A percentile compares a stretch with the other conserved stretches of the same genome.
phyloP scores from a whole-genome alignment of 2,329 filamentous ascomycete species.

The Stemphylium lycopersici region DNA sequence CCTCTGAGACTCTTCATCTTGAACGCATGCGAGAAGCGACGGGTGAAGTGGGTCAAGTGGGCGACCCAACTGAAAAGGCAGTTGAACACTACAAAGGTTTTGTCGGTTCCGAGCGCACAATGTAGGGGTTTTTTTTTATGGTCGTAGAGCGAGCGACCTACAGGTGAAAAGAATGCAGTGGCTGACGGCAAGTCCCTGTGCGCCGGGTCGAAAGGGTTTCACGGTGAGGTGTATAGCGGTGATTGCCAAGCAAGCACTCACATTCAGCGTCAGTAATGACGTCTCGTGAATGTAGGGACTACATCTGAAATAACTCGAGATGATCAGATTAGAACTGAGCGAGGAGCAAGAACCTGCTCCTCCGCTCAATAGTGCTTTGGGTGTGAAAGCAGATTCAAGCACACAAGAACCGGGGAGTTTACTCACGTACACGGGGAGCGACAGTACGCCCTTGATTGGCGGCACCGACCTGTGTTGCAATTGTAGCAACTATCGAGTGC shows the following conservation, averaged over 20 bases:
- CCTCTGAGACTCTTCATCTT: slow-evolving; percentile 28
- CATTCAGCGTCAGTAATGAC: background rate
- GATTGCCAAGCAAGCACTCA: background rate
- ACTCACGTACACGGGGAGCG: no score
- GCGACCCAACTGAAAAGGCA: background rate
- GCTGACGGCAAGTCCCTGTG: background rate
- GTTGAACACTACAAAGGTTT: background rate
- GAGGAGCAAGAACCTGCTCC: no score
- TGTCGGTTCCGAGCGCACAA: no score
- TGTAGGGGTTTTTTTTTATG: background rate
- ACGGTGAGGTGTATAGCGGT: background rate
- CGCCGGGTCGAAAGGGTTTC: background rate
- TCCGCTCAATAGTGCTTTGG: no score
- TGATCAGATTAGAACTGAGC: no score
- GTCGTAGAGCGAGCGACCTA: background rate
- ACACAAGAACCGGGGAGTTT: no score
- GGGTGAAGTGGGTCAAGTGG: background rate
- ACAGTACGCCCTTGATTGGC: no score
- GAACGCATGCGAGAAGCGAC: background rate
- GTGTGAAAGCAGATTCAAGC: no score
- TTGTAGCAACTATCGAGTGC: no score
- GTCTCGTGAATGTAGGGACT: background rate
- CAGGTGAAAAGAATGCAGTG: background rate
- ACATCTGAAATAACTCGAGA: no score
- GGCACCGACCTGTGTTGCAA: no score